Percentiles rank a stretch among this genome's conserved stretches.
These are phyloP conservation scores for Sechiopsis laciniata DNA, from an alignment of 306 rosid species.

Conservation along the genomic window DNA sequence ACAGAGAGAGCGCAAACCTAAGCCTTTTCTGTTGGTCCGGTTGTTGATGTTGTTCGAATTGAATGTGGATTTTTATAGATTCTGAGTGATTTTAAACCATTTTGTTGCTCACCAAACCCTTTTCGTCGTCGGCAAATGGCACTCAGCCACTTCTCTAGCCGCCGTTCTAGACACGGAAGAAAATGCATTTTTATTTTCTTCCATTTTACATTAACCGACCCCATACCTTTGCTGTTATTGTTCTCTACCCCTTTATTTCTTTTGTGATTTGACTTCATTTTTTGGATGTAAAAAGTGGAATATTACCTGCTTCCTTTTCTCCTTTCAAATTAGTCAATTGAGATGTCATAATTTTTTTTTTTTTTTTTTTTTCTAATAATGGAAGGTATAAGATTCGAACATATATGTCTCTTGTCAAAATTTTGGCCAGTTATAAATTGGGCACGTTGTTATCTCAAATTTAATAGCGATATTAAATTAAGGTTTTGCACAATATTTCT, in stretches of 20 bases:
- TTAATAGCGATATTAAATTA: too few relatives aligned
- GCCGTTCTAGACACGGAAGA: not conserved
- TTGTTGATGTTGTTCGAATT: not conserved
- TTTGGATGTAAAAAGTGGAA: too few relatives aligned
- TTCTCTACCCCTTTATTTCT: not conserved
- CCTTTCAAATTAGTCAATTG: too few relatives aligned
- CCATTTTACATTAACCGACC: slow-evolving; percentile 1
- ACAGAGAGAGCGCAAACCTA: slow-evolving; percentile 11
- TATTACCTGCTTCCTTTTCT: too few relatives aligned
- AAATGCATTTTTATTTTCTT: not conserved
- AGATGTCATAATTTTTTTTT: too few relatives aligned
- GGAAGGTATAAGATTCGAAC: too few relatives aligned
- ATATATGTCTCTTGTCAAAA: too few relatives aligned
- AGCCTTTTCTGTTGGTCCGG: not conserved
- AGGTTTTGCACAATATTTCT: too few relatives aligned
- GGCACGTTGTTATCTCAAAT: too few relatives aligned
- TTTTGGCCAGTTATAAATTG: too few relatives aligned
- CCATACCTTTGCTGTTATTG: not conserved
- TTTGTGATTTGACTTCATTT: not conserved
- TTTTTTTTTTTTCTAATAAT: too few relatives aligned
- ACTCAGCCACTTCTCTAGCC: slow-evolving; percentile 11
- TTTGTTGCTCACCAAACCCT: slow-evolving; percentile 9
- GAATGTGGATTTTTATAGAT: not conserved
- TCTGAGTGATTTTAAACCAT: not conserved
- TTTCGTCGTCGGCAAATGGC: slow-evolving; percentile 2